These are phyloP conservation scores for Crithidia brevicula DNA, from an alignment of 208 protist genomes.

Conservation along the genomic window DNA sequence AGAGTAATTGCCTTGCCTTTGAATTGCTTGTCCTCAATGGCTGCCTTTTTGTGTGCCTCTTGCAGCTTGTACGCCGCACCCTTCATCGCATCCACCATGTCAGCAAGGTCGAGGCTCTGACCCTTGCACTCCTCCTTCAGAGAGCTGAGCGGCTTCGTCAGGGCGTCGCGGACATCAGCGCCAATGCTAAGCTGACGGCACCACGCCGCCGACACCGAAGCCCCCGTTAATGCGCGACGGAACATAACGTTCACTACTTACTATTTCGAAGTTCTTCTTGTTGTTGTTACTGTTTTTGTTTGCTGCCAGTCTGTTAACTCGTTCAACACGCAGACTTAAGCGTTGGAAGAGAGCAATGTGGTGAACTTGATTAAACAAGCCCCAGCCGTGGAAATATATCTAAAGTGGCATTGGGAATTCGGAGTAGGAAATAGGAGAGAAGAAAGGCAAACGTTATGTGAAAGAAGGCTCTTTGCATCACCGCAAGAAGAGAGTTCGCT, in stretches of 20 bases:
- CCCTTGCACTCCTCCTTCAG: slow-evolving; percentile 90
- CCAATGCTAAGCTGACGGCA: slow-evolving; percentile 35
- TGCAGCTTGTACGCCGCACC: slow-evolving; percentile 60
- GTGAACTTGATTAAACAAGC: no score
- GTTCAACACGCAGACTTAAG: no score
- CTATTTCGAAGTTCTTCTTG: no score
- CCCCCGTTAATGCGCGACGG: slow-evolving; percentile 12
- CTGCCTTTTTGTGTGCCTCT: slow-evolving; percentile 46
- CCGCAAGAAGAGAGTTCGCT: no score
- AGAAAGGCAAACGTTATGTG: no score
- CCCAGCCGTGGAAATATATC: no score
- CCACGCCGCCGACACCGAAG: neutral
- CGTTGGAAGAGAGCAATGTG: no score
- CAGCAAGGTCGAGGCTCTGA: slow-evolving; percentile 82
- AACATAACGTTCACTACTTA: slow-evolving; percentile 14
- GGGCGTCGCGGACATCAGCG: slow-evolving; percentile 51
- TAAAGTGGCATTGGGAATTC: no score
- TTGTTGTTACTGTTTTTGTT: no score
- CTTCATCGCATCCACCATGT: slow-evolving; percentile 88
- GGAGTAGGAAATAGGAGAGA: no score
- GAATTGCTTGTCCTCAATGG: slow-evolving; percentile 70
- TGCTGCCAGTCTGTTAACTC: no score
- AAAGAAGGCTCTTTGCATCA: no score
- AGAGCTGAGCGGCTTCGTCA: slow-evolving; percentile 79
- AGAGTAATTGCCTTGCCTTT: slow-evolving; percentile 80